Evolutionary conservation across 768 basidiomycete genomes (phyloP).

Genomic region (Paxillus involutus): DNA sequence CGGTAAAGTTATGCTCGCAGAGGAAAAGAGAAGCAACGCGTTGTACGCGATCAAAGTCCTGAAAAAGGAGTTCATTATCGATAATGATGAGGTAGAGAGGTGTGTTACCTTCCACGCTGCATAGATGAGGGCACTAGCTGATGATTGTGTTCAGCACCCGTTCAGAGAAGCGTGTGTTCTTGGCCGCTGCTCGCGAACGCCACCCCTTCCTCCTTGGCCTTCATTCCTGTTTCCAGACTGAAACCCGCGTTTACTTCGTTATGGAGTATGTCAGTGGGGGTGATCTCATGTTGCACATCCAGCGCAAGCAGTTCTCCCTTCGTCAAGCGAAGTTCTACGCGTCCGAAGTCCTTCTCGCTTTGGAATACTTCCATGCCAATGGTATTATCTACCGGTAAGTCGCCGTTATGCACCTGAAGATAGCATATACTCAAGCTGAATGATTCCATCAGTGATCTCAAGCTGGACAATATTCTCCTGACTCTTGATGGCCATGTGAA

Average conservation of each 20-base stretch:
- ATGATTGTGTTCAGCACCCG: conserved; percentile 68
- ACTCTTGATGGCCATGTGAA: conserved; percentile 98
- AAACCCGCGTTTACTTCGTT: conserved; percentile 98
- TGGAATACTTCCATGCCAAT: conserved; percentile 98
- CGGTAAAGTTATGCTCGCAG: conserved; percentile 99
- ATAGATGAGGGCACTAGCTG: neutral
- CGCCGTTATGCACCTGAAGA: neutral
- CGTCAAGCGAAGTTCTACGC: conserved; percentile 99
- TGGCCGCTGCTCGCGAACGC: conserved; percentile 93
- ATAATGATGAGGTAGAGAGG: conserved; percentile 99
- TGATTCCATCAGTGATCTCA: conserved; percentile 92
- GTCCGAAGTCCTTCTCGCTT: conserved; percentile 89
- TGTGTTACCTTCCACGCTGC: conserved; percentile 32
- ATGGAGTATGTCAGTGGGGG: conserved; percentile 99
- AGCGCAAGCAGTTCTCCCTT: conserved; percentile 97
- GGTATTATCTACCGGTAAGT: conserved; percentile 97
- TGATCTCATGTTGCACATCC: conserved; percentile 99
- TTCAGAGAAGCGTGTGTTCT: conserved; percentile 97
- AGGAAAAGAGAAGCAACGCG: conserved; percentile 89
- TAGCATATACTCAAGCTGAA: conserved; percentile 37
- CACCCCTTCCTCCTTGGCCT: conserved; percentile 97
- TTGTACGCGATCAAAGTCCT: conserved; percentile 99
- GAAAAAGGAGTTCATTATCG: conserved; percentile 99
- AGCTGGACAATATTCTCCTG: conserved; percentile 95
- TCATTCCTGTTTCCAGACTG: conserved; percentile 99